Percentiles rank a stretch among this genome's conserved stretches.
These are phyloP conservation scores for Penicillium sp. DNA, from an alignment of 2,329 filamentous ascomycete genomes.

Conservation along the genomic window DNA sequence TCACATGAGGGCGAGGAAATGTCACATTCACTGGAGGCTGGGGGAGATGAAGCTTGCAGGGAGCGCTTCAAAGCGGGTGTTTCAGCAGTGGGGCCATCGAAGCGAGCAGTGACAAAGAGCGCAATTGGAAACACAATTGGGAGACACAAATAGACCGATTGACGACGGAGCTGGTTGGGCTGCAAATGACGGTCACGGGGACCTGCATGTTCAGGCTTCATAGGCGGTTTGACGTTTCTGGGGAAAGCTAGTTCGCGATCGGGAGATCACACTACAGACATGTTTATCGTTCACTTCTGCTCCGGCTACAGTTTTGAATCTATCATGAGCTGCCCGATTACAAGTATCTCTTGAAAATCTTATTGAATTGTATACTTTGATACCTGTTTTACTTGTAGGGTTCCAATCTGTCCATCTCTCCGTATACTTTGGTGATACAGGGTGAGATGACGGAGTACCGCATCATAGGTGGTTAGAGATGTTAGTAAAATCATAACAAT, in stretches of 20 bases:
- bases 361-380: too few relatives aligned
- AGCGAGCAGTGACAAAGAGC: slow-evolving; percentile 21
- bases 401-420: too few relatives aligned
- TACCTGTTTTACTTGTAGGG: too few relatives aligned
- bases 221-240: slow-evolving; percentile 1
- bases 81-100: slow-evolving; percentile 45
- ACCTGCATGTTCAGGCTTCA: not conserved
- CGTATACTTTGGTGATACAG: too few relatives aligned
- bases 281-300: too few relatives aligned
- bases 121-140: not conserved
- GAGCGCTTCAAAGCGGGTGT: slow-evolving; percentile 44
- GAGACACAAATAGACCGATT: not conserved
- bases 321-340: too few relatives aligned
- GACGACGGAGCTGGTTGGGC: slow-evolving; percentile 4
- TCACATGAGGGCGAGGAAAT: slow-evolving; percentile 32
- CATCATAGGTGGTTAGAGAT: too few relatives aligned
- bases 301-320: too few relatives aligned
- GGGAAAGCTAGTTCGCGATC: slow-evolving; percentile 1
- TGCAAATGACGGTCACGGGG: slow-evolving; percentile 6
- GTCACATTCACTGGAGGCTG: slow-evolving; percentile 26
- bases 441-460: too few relatives aligned
- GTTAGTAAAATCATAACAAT: too few relatives aligned
- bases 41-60: slow-evolving; percentile 29
- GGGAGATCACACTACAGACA: too few relatives aligned
- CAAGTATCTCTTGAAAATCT: too few relatives aligned